Conservation (phyloP, 306 rosid species). For the Acacia confusa region DNA sequence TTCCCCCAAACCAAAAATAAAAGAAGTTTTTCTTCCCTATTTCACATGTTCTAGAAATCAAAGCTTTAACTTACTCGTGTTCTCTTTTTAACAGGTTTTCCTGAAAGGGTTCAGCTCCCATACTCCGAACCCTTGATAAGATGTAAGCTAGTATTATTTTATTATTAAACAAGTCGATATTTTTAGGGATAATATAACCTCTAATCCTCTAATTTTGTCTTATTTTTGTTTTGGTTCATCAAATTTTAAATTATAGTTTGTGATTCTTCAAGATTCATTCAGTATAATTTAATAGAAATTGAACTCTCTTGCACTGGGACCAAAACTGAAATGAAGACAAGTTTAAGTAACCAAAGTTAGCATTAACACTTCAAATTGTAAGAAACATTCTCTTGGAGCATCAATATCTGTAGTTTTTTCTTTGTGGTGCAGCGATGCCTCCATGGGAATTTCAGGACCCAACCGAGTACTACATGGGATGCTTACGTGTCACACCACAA, state of each 20-base stretch:
- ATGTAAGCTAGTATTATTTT: slow-evolving; percentile 46
- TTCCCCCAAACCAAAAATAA: neutral
- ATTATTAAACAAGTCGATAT: neutral
- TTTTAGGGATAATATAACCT: too few relatives aligned
- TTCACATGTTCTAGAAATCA: slow-evolving; percentile 28
- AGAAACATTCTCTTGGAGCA: neutral
- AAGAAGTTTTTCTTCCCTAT: slow-evolving; percentile 8
- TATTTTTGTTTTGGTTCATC: too few relatives aligned
- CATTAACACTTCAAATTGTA: too few relatives aligned
- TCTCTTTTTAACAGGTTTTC: slow-evolving; percentile 43
- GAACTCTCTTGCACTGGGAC: too few relatives aligned
- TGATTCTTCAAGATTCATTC: too few relatives aligned
- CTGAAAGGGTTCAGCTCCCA: slow-evolving; percentile 53
- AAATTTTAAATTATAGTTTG: too few relatives aligned
- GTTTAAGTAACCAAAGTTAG: too few relatives aligned
- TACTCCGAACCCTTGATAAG: slow-evolving; percentile 51
- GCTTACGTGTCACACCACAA: slow-evolving; percentile 56
- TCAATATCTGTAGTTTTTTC: neutral
- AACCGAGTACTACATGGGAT: slow-evolving; percentile 68
- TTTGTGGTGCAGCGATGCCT: slow-evolving; percentile 47
- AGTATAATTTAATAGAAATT: too few relatives aligned
- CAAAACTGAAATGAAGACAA: too few relatives aligned
- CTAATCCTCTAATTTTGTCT: too few relatives aligned
- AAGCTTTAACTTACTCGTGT: neutral
- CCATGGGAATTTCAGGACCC: slow-evolving; percentile 79